Evolutionary conservation across 371 early-diverging fungal species (phyloP).

Genomic region (Syncephalastrum contaminatum): DNA sequence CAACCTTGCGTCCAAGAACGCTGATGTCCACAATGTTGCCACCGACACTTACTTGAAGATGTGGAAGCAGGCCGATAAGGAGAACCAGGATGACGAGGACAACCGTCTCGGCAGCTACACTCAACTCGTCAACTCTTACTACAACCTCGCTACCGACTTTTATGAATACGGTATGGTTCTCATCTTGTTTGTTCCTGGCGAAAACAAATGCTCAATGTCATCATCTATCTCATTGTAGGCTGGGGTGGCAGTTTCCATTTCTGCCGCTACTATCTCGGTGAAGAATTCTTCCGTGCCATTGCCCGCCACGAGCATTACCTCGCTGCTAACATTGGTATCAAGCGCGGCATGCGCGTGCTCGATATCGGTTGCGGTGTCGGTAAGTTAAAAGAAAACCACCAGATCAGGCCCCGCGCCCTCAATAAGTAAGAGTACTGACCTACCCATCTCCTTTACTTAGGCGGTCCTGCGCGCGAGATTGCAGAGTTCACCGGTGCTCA

Average conservation of each 20-base stretch:
- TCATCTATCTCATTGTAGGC: slow-evolving; percentile 33
- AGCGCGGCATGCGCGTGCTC: slow-evolving; percentile 67
- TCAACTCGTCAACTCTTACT: slow-evolving; percentile 75
- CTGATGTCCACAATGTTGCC: slow-evolving; percentile 49
- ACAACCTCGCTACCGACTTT: slow-evolving; percentile 84
- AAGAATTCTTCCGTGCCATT: slow-evolving; percentile 79
- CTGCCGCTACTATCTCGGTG: slow-evolving; percentile 74
- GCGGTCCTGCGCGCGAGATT: slow-evolving; percentile 93
- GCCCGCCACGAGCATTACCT: slow-evolving; percentile 91
- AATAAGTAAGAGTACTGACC: background rate
- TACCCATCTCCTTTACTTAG: slow-evolving; percentile 11
- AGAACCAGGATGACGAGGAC: slow-evolving; percentile 48
- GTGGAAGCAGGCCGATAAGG: slow-evolving; percentile 56
- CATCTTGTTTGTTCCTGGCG: too few relatives aligned
- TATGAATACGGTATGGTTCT: slow-evolving; percentile 43
- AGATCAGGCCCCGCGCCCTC: background rate
- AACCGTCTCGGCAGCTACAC: slow-evolving; percentile 66
- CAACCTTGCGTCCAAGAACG: slow-evolving; percentile 56
- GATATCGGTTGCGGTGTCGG: slow-evolving; percentile 55
- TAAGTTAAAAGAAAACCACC: slow-evolving; percentile 1
- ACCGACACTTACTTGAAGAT: slow-evolving; percentile 62
- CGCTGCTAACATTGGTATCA: slow-evolving; percentile 72
- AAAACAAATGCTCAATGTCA: background rate
- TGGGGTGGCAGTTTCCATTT: slow-evolving; percentile 95
- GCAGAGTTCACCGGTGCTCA: slow-evolving; percentile 86